Base-by-base conservation (phyloP, 2,329 filamentous ascomycete genomes). In the Penicillium sp. region DNA sequence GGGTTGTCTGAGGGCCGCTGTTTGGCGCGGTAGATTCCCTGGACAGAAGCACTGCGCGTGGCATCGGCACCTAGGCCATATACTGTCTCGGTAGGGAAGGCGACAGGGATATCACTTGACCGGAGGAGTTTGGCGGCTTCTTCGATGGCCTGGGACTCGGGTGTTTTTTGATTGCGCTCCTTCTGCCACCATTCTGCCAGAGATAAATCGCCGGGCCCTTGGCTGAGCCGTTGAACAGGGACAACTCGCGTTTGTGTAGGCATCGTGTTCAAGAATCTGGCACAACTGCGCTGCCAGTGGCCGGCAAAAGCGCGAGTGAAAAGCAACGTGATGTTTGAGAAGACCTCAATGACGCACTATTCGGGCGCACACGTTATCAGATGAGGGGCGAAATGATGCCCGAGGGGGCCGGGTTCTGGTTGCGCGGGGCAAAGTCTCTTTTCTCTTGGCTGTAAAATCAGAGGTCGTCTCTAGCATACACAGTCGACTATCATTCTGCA, bases 21-120 rank as follows among this genome's bases (percentile, higher is more conserved):
- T 77, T 99, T 99, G 51, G 91, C 92, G 23, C 85, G 82, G 74
- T 94, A 99, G 64, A 99, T 99, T n/a, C 92, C 92, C 69, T 83
- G 86, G 7, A 97, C 93, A 2, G 93, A 89, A 25, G 79, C 81
- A 68, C 87, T 91, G 66, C 91, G 85, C 27, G 92, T 97, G 11
- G 94, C 94, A 77, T 97, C 94, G 15, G 94, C 94, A n/a, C 92
- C 94, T 8, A 99, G 82, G 0, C 94, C 94, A 72, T 99, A 99
- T 0, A 99, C 94, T 0, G 94, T 99, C 77, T 99, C 94, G 0
- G 94, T 99, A 0, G 94, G 94, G 71, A 99, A 99, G 1, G 91
- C 94, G 47, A 99, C 91, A 5, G 94, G 94, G 4, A 83, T 82
- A 70, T 90, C 82, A 50, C 82, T 86, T 19, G 80, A 80, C 50